phyloP scores from a whole-genome alignment of 805 yeast species.

The Starmera amethionina region DNA sequence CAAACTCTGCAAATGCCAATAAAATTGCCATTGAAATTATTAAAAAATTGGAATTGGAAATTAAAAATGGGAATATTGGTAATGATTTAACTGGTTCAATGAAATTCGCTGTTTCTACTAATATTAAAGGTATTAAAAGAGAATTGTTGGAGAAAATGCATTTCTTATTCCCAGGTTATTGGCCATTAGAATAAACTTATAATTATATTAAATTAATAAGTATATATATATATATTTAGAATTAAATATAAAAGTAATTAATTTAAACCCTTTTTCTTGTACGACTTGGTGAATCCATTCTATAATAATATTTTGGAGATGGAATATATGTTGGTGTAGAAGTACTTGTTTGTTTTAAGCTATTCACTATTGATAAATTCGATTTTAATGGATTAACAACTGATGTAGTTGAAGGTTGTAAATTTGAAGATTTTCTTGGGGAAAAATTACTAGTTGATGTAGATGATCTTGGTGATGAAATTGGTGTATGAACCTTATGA shows the following conservation, averaged over 20 bases:
- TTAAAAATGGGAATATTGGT: constrained; percentile 55
- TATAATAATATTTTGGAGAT: constrained; percentile 19
- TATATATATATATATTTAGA: neutral
- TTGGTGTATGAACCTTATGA: constrained; percentile 4
- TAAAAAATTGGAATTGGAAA: constrained; percentile 51
- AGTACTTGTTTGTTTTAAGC: neutral
- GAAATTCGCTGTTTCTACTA: constrained; percentile 75
- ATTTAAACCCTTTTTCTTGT: constrained; percentile 13
- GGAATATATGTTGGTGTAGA: constrained; percentile 20
- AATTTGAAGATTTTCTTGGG: constrained; percentile 16
- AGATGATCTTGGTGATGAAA: constrained; percentile 21
- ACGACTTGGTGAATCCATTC: constrained; percentile 22
- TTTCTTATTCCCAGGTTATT: constrained; percentile 84
- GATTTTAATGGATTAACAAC: neutral
- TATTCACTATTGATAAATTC: neutral
- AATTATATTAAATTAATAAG: neutral
- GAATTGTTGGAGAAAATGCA: constrained; percentile 74
- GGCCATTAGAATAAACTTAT: constrained; percentile 36
- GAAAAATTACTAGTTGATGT: constrained; percentile 11
- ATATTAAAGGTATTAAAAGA: constrained; percentile 59
- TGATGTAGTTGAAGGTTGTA: neutral
- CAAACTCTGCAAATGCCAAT: constrained; percentile 83
- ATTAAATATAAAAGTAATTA: neutral
- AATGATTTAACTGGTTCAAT: constrained; percentile 63
- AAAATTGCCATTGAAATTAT: constrained; percentile 62